Evolutionary conservation across 192 early-diverging fungal species (phyloP), one percentile per base, ranked within the genome.

Genomic region (Backusella luteola): DNA sequence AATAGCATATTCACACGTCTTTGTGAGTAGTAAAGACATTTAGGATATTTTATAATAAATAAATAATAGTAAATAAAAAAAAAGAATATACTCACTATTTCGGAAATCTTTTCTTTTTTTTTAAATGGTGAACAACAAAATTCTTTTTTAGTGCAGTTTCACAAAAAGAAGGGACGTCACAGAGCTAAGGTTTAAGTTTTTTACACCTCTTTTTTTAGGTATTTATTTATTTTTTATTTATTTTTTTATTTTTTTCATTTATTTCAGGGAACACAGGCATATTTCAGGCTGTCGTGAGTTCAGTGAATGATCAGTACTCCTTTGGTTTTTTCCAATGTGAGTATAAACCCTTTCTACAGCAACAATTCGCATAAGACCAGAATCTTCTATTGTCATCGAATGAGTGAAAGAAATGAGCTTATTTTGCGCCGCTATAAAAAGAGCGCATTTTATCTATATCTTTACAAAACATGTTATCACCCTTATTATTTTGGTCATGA

Each of bases 1-100:
- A n/a, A 82, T 52, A 29, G 77, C 80, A 78, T 82, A 82, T 32
- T 82, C 76, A 66, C 80, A 82, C 38, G 76, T 78, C 66, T 78
- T 77, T 39, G 80, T 82, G 34, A 82, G 74, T 44, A 82, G 66
- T 44, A 82, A 67, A 66, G 80, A 77, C 80, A 82, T 39, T 39
- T 82, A n/a, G 75, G 56, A 63, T 63, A 63, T 63, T 63, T 63
- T 63, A 63, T 63, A 63, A 63, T 63, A 29, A 12, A 29, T 59
- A 59, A 59, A 53, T 23, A 53, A 23, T 21, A 23, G 11, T 23
- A 23, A 12, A 59, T 26, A 59, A 14, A 12, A 26, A 26, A 26
- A 59, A 26, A 59, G 23, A 23, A 14, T 59, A 9, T 23, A 59
- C 26, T 59, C n/a, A 26, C 11, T 59, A 11, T 59, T 59, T 59